phyloP scores from a whole-genome alignment of 2,329 filamentous ascomycete species.

The Penicillium sp. region DNA sequence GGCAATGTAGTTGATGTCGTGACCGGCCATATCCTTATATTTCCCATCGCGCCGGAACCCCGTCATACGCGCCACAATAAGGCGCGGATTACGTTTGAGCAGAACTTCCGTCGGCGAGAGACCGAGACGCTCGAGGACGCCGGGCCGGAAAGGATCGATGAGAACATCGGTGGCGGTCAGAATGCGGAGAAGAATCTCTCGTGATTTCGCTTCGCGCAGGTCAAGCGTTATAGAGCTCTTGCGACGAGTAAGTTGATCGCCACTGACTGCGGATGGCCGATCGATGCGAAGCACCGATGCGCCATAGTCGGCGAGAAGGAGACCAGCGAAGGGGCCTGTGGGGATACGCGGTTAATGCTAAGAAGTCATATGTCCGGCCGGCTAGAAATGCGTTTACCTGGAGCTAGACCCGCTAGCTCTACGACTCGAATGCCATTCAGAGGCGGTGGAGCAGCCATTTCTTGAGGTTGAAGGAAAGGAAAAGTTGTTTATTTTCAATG shows the following conservation, averaged over 20 bases:
- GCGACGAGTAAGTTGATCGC: constrained; percentile 76
- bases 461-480: background rate
- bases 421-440: constrained; percentile 64
- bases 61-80: constrained; percentile 85
- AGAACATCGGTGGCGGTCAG: constrained; percentile 71
- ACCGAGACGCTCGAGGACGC: constrained; percentile 82
- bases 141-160: constrained; percentile 91
- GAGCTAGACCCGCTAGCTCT: constrained; percentile 68
- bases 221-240: constrained; percentile 82
- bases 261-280: constrained; percentile 57
- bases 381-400: constrained; percentile 51
- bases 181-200: constrained; percentile 68
- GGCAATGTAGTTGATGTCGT: constrained; percentile 96
- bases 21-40: constrained; percentile 86
- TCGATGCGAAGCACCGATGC: constrained; percentile 88
- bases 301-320: constrained; percentile 87
- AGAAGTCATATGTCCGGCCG: background rate
- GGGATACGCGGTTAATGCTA: constrained; percentile 11
- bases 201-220: constrained; percentile 69
- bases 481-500: background rate
- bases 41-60: constrained; percentile 86
- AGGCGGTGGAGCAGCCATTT: constrained; percentile 43
- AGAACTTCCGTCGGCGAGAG: constrained; percentile 71
- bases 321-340: constrained; percentile 80
- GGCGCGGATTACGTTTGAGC: constrained; percentile 67